Base-by-base conservation (phyloP, 2,329 filamentous ascomycete species). In the Clonostachys byssicola region DNA sequence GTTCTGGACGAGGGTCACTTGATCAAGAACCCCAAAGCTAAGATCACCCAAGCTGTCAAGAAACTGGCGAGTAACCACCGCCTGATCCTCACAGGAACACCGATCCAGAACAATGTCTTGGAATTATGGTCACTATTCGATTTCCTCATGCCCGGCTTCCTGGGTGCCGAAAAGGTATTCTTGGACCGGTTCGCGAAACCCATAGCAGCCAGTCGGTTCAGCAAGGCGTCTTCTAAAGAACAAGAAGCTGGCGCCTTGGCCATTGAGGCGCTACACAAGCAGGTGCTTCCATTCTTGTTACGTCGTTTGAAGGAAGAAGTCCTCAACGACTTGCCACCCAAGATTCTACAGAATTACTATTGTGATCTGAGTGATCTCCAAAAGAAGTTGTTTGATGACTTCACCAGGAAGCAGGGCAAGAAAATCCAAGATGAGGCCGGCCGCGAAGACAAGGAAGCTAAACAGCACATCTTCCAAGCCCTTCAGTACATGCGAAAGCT, bases 301-400 rank as follows among this genome's bases (percentile, higher is more conserved):
- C 89, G 94, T 51, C 92, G 94, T 58, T 79, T 99, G 56, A 99
- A 99, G 70, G 94, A 99, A 69, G 94, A 99, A 65, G 94, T 99
- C 16, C 76, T 99, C 50, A 89, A 99, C 56, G 94, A 99, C 59
- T 75, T 99, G 9, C 94, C 94, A 3, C 94, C 94, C 8, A 99
- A 99, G 82, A 99, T 99, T 59, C 73, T 99, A 45, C 94, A 99
- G 64, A 99, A 99, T 67, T 99, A 99, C 72, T 99, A 99, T 71
- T 99, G 94, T 66, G 94, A 99, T 60, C 84, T 96, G 16, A 96
- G 90, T 59, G 94, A 99, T 48, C 73, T 99, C 45, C 94, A 99
- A 66, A 88, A 86, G 72, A 95, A 89, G 64, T 80, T 99, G 1
- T 99, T 99, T 58, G 94, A 97, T 41, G 92, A 97, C 62, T 99